Base-by-base conservation (phyloP, 164 flowering plant species). In the Piper longum region DNA sequence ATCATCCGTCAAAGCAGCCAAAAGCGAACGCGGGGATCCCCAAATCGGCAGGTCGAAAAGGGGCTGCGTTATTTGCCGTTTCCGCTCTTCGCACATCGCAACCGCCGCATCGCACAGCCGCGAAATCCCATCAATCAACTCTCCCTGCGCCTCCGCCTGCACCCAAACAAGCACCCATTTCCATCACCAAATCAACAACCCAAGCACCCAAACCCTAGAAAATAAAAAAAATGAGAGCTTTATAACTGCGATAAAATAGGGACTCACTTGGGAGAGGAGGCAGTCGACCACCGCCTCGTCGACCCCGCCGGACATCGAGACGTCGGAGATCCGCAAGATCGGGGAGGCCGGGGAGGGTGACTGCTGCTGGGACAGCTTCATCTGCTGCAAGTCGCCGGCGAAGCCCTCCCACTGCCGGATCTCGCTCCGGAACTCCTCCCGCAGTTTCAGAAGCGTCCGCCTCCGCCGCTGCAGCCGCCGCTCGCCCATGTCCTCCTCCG, bases 121-220 rank as follows among this genome's bases (percentile, higher is more conserved):
- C 3, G 78, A 71, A n/a, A 77, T 59, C 52, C 81, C 71, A 2
- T 42, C 42, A 61, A 85, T 71, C 3, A 76, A 52, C 1, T 74
- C 75, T 73, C 76, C 87, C 44, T 83, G 83, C 6, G 78, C 67
- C 69, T 78, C 87, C 7, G 68, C 83, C 89, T 85, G 79, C 71
- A 74, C 36, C 16, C 11, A 5, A 44, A 44, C 48, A 44, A 9
- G 11, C 6, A 44, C 11, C 11, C 48, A 9, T 9, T 5, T 44
- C 11, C 11, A 1, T 9, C 6, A 44, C 2, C 11, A 44, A 44
- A 44, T 9, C 8, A 9, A 44, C 11, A 44, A 44, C 48, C 48
- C 11, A 5, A 44, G 36, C 36, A 44, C 48, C 48, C 48, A 5
- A 44, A 44, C 48, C 48, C 6, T 9, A 44, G 48, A 44, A 44